Evolutionary conservation across 2,329 filamentous ascomycete species (phyloP).

Genomic region (Aspergillus tubingensis): DNA sequence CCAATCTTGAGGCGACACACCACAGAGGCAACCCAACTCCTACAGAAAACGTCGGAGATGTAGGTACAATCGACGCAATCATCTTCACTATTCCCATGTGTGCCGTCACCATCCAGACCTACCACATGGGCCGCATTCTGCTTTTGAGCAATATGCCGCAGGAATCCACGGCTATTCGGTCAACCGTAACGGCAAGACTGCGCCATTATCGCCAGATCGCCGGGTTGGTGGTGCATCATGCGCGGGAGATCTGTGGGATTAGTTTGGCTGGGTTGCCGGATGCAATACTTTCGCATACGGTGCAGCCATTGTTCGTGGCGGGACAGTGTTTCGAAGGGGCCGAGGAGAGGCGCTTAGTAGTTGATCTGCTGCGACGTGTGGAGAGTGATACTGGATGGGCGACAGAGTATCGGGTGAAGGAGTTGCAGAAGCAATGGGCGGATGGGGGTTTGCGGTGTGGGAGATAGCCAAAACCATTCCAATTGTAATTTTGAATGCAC

Average conservation of each 20-base stretch:
- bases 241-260: conserved; percentile 58
- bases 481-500: no score
- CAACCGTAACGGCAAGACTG: conserved; percentile 52
- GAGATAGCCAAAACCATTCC: no score
- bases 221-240: conserved; percentile 52
- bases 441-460: no score
- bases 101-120: conserved; percentile 61
- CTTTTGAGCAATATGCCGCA: conserved; percentile 59
- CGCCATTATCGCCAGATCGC: conserved; percentile 55
- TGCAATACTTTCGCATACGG: conserved; percentile 44
- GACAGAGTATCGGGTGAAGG: no score
- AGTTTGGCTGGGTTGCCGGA: conserved; percentile 55
- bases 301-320: conserved; percentile 25
- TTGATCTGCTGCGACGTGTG: not conserved
- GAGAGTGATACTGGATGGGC: no score
- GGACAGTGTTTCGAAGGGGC: conserved; percentile 49
- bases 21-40: not conserved
- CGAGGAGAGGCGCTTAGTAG: not conserved
- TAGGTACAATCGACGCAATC: not conserved
- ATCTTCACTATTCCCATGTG: conserved; percentile 52
- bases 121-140: conserved; percentile 62
- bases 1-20: not conserved
- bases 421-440: no score
- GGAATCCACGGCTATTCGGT: conserved; percentile 52
- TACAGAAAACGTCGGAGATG: no score